Evolutionary conservation across 257 asterid species (phyloP), one percentile per base, ranked within the genome.

Genomic region (Solanum etuberosum): DNA sequence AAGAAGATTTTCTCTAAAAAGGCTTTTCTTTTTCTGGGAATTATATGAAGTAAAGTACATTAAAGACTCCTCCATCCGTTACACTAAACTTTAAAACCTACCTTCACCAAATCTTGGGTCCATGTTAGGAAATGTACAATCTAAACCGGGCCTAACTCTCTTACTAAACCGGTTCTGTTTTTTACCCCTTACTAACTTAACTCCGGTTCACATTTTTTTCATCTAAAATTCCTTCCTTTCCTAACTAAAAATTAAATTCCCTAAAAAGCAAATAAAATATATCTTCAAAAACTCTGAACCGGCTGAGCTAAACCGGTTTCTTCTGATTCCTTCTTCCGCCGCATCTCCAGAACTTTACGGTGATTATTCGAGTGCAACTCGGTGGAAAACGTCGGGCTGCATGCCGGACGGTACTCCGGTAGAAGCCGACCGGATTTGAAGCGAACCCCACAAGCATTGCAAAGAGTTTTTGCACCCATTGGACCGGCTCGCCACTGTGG

Each of bases 401-500:
- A 94, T 3, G 98, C 99, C 40, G 99, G 99, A 4, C 99, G 93
- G 86, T 96, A 96, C 54, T 96, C 99, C 63, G 99, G 99, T 13
- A 96, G 65, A 1, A 96, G 95, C 81, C 99, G 93, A 2, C 99
- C 99, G 71, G 99, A 95, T 91, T 96, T 96, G 90, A 9, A 95
- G 86, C 99, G 92, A 54, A 96, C 99, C 8, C 99, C 99, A 80
- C 99, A 95, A 0, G 99, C 98, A 83, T 96, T 96, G 85, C 99
- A 96, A 40, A 96, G 98, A n/a, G 99, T 96, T 85, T 96, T 96
- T 38, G 98, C 88, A 3, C 99, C 99, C 5, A 88, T 91, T 7
- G 99, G 99, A 0, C 99, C 99, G 42, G 98, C 97, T 88, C 98
- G 91, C 99, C 99, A 96, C 91, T 96, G 99, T 25, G 99, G 98